These are phyloP conservation scores for Naumovozyma baii DNA, from an alignment of 805 yeast species.

Conservation along the genomic window DNA sequence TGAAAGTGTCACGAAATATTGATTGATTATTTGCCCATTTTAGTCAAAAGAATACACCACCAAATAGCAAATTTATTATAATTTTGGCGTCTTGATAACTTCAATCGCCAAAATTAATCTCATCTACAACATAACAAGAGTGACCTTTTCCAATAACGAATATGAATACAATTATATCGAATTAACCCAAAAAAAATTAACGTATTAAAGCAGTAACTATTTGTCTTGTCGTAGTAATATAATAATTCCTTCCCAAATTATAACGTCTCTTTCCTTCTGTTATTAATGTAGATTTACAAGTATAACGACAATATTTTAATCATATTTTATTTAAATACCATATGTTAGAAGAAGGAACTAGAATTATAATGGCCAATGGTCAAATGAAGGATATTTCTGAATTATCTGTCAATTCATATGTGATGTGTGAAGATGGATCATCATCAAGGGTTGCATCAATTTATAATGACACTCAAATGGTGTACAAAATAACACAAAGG, in stretches of 20 bases:
- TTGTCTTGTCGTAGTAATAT: too few relatives aligned
- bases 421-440: conserved; percentile 38
- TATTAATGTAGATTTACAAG: too few relatives aligned
- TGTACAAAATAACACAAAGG: conserved; percentile 32
- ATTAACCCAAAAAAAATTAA: too few relatives aligned
- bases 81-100: background rate
- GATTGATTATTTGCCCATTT: background rate
- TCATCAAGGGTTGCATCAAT: conserved; percentile 33
- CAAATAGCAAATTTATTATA: too few relatives aligned
- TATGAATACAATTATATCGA: too few relatives aligned
- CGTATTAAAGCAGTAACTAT: too few relatives aligned
- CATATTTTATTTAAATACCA: too few relatives aligned
- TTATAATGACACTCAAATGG: conserved; percentile 36
- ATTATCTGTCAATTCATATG: conserved; percentile 31
- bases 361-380: conserved; percentile 38
- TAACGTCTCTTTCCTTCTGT: too few relatives aligned
- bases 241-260: too few relatives aligned
- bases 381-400: conserved; percentile 27
- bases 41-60: background rate
- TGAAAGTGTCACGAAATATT: background rate
- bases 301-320: too few relatives aligned
- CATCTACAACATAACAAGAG: too few relatives aligned
- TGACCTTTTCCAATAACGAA: too few relatives aligned
- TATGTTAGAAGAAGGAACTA: conserved; percentile 32
- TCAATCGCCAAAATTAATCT: background rate